Conservation (phyloP, 192 early-diverging fungal species). For the Podila epigama region DNA sequence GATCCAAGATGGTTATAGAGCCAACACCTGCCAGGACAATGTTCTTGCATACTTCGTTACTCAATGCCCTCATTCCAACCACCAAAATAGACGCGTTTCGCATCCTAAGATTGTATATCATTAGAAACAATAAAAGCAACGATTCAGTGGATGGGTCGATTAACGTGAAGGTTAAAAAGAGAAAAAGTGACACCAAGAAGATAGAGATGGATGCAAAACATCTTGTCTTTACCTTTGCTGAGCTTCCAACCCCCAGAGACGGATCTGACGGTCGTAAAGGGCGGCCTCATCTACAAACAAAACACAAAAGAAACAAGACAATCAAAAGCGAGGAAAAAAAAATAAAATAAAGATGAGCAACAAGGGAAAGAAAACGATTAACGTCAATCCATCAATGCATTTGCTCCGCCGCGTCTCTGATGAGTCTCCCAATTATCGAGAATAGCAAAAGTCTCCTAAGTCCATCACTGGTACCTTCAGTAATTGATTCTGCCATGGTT, state of each 20-base stretch:
- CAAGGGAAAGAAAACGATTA: constrained; percentile 1
- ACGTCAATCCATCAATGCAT: too few relatives aligned
- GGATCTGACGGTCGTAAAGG: constrained; percentile 97
- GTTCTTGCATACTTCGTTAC: constrained; percentile 92
- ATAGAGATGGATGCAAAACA: too few relatives aligned
- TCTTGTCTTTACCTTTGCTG: constrained; percentile 83
- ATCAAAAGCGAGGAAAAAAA: neutral
- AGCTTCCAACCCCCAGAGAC: constrained; percentile 95
- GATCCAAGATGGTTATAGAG: constrained; percentile 74
- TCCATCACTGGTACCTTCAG: too few relatives aligned
- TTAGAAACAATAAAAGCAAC: constrained; percentile 12
- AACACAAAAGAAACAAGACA: neutral
- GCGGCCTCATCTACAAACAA: constrained; percentile 78
- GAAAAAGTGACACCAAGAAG: too few relatives aligned
- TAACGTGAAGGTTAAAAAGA: neutral
- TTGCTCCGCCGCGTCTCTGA: too few relatives aligned
- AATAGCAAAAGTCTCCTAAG: too few relatives aligned
- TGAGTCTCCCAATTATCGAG: too few relatives aligned
- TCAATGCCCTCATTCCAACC: constrained; percentile 73
- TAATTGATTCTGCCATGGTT: too few relatives aligned
- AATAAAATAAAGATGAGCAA: neutral
- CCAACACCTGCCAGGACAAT: constrained; percentile 90
- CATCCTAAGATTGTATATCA: constrained; percentile 62
- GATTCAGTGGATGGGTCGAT: neutral
- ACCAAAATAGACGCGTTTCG: constrained; percentile 79